Evolutionary conservation across 305 asterid genomes (phyloP), one percentile per base, ranked within the genome.

Genomic region (Fraxinus latifolia): DNA sequence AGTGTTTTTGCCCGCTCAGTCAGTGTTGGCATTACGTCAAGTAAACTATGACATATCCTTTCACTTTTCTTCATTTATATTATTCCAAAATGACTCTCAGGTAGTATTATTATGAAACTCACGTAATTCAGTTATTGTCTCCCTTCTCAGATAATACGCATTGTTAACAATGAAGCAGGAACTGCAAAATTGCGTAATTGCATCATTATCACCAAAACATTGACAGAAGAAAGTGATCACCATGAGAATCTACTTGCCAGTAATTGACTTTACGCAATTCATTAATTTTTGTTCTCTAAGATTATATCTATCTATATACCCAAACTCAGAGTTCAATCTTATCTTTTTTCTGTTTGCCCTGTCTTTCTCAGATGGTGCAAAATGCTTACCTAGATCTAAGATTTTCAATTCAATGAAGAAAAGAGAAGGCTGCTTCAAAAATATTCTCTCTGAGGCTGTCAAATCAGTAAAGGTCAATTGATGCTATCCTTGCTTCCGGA

Each of bases 371-470:
- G 81, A 87, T 89, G 97, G 88, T 84, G 87, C 76, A 83, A 89
- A 90, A 80, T 76, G 82, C 62, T 72, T 87, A 79, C 83, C 90
- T 39, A 78, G 86, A 81, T 80, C 88, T 62, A 89, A 87, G 89
- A 77, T 90, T 82, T 73, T 86, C 78, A 88, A 74, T 81, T 88
- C 91, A 44, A 88, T 89, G 90, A 91, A 86, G 90, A 92, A 87
- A 87, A 89, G 97, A 85, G 93, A 91, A 82, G 84, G 82, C 82
- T 83, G 92, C 82, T 89, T 93, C 85, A 85, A 78, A 87, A 86
- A 87, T 77, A 36, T 85, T 83, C 90, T 95, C 81, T 84, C 86
- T 75, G 83, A 82, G 86, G 89, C 91, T 71, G 84, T 89, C 34
- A 87, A 80, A 83, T 87, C 87, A 74, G 83, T 89, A 62, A 83